These are phyloP conservation scores for Leucosporidium scottii DNA, from an alignment of 768 basidiomycete genomes.

Conservation along the genomic window DNA sequence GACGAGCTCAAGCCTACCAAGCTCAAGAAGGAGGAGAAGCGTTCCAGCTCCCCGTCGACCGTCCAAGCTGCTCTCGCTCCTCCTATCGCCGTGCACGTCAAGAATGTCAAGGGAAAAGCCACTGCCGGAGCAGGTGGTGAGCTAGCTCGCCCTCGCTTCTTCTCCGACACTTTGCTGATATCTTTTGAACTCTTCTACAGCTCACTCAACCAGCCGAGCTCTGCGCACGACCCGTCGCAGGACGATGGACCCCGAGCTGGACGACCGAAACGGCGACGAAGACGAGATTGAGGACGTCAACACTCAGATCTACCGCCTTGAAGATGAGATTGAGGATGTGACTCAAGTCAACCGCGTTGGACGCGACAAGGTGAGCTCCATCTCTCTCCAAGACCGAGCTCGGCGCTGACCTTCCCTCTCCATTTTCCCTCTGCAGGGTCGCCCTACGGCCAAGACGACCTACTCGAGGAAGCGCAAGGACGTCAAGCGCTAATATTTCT, in stretches of 20 bases:
- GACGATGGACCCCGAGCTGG: neutral
- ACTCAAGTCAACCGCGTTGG: neutral
- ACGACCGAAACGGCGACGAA: neutral
- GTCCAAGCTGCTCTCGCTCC: neutral
- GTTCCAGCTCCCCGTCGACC: too few relatives aligned
- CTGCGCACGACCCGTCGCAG: neutral
- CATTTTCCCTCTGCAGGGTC: neutral
- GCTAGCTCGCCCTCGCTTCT: neutral
- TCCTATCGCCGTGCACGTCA: neutral
- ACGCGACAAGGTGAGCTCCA: neutral
- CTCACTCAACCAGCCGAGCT: neutral
- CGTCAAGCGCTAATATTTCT: too few relatives aligned
- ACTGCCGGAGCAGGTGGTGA: neutral
- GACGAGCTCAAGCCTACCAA: too few relatives aligned
- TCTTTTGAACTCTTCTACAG: neutral
- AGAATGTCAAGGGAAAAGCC: neutral
- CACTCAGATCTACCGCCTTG: too few relatives aligned
- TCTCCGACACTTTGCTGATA: neutral
- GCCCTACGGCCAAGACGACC: constrained; percentile 2
- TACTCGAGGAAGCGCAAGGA: neutral
- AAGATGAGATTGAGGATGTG: neutral
- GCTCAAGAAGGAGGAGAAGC: too few relatives aligned
- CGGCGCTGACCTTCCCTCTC: neutral
- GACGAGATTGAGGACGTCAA: neutral
- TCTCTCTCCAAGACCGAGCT: neutral